Conservation (phyloP, 768 basidiomycete species). For the Sporobolomyces pararoseus region DNA sequence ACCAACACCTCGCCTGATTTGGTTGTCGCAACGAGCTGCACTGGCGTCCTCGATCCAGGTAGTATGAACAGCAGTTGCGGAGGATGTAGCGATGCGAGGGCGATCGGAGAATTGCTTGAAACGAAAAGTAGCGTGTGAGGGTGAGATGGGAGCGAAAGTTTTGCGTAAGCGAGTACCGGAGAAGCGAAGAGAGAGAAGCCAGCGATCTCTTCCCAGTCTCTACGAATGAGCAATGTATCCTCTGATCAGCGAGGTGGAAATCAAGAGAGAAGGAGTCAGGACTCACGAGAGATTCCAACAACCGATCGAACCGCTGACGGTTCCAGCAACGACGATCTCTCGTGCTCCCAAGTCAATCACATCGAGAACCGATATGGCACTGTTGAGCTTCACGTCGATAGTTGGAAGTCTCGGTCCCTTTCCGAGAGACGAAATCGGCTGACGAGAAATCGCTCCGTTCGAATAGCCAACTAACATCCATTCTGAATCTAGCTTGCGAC, state of each 20-base stretch:
- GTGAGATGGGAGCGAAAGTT: slow-evolving; percentile 53
- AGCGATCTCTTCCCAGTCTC: slow-evolving; percentile 63
- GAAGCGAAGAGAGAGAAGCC: slow-evolving; percentile 70
- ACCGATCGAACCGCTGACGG: slow-evolving; percentile 70
- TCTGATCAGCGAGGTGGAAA: background rate
- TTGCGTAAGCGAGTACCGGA: slow-evolving; percentile 61
- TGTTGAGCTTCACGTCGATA: slow-evolving; percentile 3
- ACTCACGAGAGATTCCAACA: slow-evolving; percentile 68
- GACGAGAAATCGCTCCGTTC: background rate
- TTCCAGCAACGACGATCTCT: slow-evolving; percentile 65
- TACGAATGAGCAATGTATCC: slow-evolving; percentile 50
- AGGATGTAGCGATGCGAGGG: slow-evolving; percentile 71
- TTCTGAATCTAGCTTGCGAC: background rate
- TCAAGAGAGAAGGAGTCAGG: background rate
- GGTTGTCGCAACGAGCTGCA: slow-evolving; percentile 61
- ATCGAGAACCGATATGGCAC: slow-evolving; percentile 41
- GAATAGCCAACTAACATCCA: background rate
- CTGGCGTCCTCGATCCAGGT: slow-evolving; percentile 70
- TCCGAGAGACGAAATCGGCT: background rate
- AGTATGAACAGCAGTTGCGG: slow-evolving; percentile 68
- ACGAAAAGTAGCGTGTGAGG: slow-evolving; percentile 46
- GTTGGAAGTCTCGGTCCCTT: background rate
- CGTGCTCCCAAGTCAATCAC: slow-evolving; percentile 47
- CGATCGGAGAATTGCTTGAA: slow-evolving; percentile 36
- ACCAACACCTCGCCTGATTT: slow-evolving; percentile 67